Conservation (phyloP, 2,329 filamentous ascomycete species). For the Penicillium digitatum region DNA sequence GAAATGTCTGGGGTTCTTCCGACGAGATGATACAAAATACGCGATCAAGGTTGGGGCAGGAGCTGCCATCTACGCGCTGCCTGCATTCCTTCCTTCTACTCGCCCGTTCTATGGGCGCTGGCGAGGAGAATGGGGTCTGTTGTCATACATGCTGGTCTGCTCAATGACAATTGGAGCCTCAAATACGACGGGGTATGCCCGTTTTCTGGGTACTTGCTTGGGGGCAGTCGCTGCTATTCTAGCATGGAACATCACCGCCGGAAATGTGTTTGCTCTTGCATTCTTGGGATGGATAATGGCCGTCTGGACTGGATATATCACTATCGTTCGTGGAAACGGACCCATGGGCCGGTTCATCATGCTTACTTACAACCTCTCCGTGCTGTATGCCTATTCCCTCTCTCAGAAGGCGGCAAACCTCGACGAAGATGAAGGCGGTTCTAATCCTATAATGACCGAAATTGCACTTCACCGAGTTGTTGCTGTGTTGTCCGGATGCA, state of each 20-base stretch:
- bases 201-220: slow-evolving; percentile 80
- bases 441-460: slow-evolving; percentile 76
- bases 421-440: slow-evolving; percentile 79
- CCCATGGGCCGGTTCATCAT: slow-evolving; percentile 91
- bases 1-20: slow-evolving; percentile 52
- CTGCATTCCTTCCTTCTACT: slow-evolving; percentile 76
- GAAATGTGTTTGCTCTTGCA: slow-evolving; percentile 70
- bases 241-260: slow-evolving; percentile 72
- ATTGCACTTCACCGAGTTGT: slow-evolving; percentile 85
- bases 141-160: slow-evolving; percentile 97
- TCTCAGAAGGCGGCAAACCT: slow-evolving; percentile 68
- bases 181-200: slow-evolving; percentile 83
- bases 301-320: slow-evolving; percentile 83
- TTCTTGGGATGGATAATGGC: slow-evolving; percentile 78
- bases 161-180: slow-evolving; percentile 96
- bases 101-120: slow-evolving; percentile 78
- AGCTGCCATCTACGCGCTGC: slow-evolving; percentile 81
- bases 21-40: slow-evolving; percentile 67
- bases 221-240: slow-evolving; percentile 72
- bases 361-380: slow-evolving; percentile 92
- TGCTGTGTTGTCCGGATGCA: slow-evolving; percentile 76
- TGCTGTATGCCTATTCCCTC: slow-evolving; percentile 88
- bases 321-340: slow-evolving; percentile 75
- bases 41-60: slow-evolving; percentile 91
- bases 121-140: slow-evolving; percentile 92